Percentiles rank a stretch among this genome's conserved stretches.
These are phyloP conservation scores for Symbiodinium natans DNA, from an alignment of 73 alveolate genomes.

Conservation along the genomic window DNA sequence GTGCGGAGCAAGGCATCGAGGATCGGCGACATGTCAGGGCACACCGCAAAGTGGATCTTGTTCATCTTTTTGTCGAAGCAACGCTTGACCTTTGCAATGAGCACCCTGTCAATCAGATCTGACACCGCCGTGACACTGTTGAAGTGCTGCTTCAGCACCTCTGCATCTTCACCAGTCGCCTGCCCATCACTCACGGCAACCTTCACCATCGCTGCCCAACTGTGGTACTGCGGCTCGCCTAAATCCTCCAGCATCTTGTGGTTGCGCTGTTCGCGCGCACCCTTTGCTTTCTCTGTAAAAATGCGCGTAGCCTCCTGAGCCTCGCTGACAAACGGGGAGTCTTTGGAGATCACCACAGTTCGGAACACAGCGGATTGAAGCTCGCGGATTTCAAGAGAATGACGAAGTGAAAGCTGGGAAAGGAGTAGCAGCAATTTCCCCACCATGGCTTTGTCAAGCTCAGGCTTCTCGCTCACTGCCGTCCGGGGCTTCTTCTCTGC, in stretches of 20 bases:
- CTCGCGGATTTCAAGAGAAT: constrained; percentile 7
- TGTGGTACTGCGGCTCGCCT: constrained; percentile 35
- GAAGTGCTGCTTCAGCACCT: not conserved
- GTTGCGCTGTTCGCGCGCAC: constrained; percentile 4
- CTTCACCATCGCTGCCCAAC: constrained; percentile 36
- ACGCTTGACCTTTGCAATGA: constrained; percentile 35
- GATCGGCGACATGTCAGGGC: not conserved
- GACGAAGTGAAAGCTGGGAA: constrained; percentile 16
- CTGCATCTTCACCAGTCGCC: not conserved
- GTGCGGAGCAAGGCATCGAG: too few relatives aligned
- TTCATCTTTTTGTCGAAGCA: constrained; percentile 26
- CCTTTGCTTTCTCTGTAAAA: constrained; percentile 12
- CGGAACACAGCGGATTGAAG: not conserved
- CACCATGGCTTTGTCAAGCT: constrained; percentile 4
- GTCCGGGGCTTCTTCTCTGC: not conserved
- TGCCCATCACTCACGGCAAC: not conserved
- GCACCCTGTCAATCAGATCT: not conserved
- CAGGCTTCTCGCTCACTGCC: not conserved
- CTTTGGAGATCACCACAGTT: not conserved
- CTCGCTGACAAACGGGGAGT: constrained; percentile 9
- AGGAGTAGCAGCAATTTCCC: not conserved
- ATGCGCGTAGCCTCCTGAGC: constrained; percentile 23
- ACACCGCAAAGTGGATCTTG: constrained; percentile 31
- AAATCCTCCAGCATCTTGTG: constrained; percentile 8
- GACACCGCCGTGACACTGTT: not conserved